Evolutionary conservation across 371 early-diverging fungal genomes (phyloP), one percentile per base, ranked within the genome.

Genomic region (Mucor irregularis): DNA sequence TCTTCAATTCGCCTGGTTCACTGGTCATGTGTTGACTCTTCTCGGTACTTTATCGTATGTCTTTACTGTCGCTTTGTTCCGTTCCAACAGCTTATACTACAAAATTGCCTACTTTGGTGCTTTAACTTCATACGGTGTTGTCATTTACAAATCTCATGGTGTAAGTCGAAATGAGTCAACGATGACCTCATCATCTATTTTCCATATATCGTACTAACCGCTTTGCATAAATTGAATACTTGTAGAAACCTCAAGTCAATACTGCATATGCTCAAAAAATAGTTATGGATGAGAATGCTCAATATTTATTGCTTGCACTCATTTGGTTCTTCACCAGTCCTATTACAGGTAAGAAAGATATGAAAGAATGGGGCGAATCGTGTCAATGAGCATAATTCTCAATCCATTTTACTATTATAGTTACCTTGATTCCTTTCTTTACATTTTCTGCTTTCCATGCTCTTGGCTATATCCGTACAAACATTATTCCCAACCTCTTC

Each of bases 371-470:
- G 21, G 26, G 19, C 5, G 38, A 8, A 43, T 43, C 25, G n/a
- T 31, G 30, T n/a, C n/a, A n/a, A n/a, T n/a, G 53, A 22, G 16
- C 37, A 16, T 26, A 19, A 29, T 17, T 17, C 19, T 47, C 38
- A 13, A 21, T 49, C 10, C 52, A 17, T n/a, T n/a, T n/a, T n/a
- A n/a, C n/a, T n/a, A n/a, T n/a, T 26, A 7, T 68, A 90, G 92
- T 91, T 30, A 81, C 91, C 11, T 76, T 95, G 62, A 65, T 94
- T 58, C 96, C 96, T 21, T 95, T 83, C 56, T 81, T 76, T 4
- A 87, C 88, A 49, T 95, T 92, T 62, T 93, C 96, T 21, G 64
- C 87, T 53, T 91, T 94, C 80, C 94, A 95, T 63, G 81, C 87
- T 5, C 71, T 90, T 52, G 87, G 85, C 54, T 95, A 90, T 70